Percentiles rank a stretch among this genome's conserved stretches.
phyloP scores from a whole-genome alignment of 108 stramenopile genomes.

The Cyclotella baltica region DNA sequence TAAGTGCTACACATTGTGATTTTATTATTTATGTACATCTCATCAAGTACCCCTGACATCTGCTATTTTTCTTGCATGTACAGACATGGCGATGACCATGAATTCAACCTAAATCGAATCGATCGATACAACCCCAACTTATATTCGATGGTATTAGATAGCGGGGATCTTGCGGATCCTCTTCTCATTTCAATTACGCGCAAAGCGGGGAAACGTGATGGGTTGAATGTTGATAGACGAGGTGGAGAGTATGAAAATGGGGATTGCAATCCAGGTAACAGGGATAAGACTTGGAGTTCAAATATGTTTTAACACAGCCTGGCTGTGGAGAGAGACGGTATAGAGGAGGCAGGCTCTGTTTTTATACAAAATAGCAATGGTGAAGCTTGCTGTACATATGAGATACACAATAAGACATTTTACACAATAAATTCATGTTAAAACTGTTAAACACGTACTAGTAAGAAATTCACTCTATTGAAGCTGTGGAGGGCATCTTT shows the following conservation, averaged over 20 bases:
- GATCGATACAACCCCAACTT: slow-evolving; percentile 35
- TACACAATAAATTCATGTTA: too few relatives aligned
- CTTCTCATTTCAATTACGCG: slow-evolving; percentile 35
- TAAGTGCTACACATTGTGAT: not conserved
- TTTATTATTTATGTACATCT: not conserved
- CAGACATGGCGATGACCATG: slow-evolving; percentile 44
- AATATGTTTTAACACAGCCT: slow-evolving; percentile 32
- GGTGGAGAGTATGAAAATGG: slow-evolving; percentile 26
- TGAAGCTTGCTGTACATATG: not conserved
- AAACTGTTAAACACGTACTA: too few relatives aligned
- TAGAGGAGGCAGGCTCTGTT: too few relatives aligned
- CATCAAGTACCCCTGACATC: not conserved
- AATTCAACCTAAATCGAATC: slow-evolving; percentile 11
- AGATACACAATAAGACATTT: too few relatives aligned
- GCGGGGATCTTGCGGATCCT: slow-evolving; percentile 34
- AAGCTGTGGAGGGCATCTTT: slow-evolving; percentile 99
- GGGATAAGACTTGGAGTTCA: slow-evolving; percentile 48
- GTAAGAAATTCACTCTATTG: too few relatives aligned
- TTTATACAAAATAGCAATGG: not conserved
- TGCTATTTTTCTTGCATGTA: not conserved
- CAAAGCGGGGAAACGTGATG: slow-evolving; percentile 6
- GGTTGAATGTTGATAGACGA: slow-evolving; percentile 29
- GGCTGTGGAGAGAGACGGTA: too few relatives aligned
- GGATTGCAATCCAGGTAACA: slow-evolving; percentile 27
- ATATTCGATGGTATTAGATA: slow-evolving; percentile 21